Conservation (phyloP, 2,329 filamentous ascomycete genomes). For the Colletotrichum sp. region DNA sequence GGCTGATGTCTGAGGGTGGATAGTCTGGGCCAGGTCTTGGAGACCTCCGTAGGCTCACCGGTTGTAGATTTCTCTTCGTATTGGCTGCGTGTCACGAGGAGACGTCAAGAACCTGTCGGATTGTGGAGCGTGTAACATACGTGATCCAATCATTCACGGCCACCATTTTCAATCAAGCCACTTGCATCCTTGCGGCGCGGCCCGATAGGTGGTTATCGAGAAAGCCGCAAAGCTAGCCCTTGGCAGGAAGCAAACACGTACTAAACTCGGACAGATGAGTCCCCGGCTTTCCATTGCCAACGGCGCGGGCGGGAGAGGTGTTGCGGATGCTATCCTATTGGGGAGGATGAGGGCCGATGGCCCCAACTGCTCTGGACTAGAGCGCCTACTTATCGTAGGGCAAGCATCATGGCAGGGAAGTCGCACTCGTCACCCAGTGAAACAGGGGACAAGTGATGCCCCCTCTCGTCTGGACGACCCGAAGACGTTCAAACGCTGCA, state of each 20-base stretch:
- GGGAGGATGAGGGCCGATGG: background rate
- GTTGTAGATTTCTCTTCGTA: background rate
- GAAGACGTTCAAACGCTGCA: background rate
- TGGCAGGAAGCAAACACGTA: background rate
- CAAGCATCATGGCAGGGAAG: background rate
- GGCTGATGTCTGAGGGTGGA: background rate
- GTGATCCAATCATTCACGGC: background rate
- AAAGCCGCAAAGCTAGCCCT: background rate
- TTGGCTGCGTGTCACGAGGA: background rate
- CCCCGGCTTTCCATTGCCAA: background rate
- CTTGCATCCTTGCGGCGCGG: constrained; percentile 11
- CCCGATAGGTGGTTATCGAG: constrained; percentile 9
- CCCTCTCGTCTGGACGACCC: background rate
- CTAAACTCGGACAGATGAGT: background rate
- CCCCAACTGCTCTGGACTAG: background rate
- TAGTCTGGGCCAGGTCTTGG: background rate
- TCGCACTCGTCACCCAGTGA: background rate
- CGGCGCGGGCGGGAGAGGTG: background rate
- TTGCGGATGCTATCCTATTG: background rate
- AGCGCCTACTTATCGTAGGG: background rate
- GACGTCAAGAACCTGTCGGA: background rate
- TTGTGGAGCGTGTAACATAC: background rate
- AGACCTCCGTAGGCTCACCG: background rate
- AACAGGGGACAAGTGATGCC: constrained; percentile 6
- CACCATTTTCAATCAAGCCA: background rate